Percentiles rank a stretch among this genome's conserved stretches.
phyloP scores from a whole-genome alignment of 345 rosid genomes.

The Eucalyptus lansdowneana region DNA sequence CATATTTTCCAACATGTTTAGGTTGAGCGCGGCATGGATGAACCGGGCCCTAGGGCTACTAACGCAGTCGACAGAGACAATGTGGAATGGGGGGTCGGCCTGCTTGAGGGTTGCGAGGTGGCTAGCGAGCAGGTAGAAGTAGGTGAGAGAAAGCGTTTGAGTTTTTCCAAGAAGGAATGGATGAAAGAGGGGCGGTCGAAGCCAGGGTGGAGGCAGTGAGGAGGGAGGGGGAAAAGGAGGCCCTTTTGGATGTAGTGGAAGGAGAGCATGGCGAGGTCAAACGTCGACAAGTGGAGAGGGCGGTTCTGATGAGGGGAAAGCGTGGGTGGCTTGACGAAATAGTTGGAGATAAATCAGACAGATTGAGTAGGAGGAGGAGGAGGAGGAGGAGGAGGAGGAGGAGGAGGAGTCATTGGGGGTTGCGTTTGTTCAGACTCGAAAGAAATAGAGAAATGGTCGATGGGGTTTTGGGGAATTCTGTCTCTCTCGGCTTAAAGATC shows the following conservation, averaged over 20 bases:
- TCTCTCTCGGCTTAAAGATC: too few species aligned
- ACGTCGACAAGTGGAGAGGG: conserved; percentile 36
- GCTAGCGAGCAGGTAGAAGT: conserved; percentile 44
- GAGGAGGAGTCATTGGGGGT: neutral
- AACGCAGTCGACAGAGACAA: conserved; percentile 27
- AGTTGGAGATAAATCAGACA: conserved; percentile 26
- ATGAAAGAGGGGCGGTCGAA: conserved; percentile 5
- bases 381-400: neutral
- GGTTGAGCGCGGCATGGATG: conserved; percentile 25
- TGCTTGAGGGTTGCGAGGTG: neutral
- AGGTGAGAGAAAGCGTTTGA: conserved; percentile 43
- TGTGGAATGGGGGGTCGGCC: conserved; percentile 13
- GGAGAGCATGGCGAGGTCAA: conserved; percentile 72
- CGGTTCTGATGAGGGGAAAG: conserved; percentile 12
- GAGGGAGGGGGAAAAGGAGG: conserved; percentile 39
- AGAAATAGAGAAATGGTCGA: neutral
- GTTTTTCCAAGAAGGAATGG: conserved; percentile 10
- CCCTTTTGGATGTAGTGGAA: conserved; percentile 58
- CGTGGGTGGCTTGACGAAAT: conserved; percentile 32
- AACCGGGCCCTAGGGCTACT: conserved; percentile 31
- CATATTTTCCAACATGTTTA: neutral
- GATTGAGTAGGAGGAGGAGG: neutral
- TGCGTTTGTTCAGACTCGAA: neutral
- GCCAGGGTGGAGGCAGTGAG: neutral
- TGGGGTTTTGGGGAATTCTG: too few species aligned